These are phyloP conservation scores for Kockovaella imperatae DNA, from an alignment of 768 basidiomycete species.

Conservation along the genomic window DNA sequence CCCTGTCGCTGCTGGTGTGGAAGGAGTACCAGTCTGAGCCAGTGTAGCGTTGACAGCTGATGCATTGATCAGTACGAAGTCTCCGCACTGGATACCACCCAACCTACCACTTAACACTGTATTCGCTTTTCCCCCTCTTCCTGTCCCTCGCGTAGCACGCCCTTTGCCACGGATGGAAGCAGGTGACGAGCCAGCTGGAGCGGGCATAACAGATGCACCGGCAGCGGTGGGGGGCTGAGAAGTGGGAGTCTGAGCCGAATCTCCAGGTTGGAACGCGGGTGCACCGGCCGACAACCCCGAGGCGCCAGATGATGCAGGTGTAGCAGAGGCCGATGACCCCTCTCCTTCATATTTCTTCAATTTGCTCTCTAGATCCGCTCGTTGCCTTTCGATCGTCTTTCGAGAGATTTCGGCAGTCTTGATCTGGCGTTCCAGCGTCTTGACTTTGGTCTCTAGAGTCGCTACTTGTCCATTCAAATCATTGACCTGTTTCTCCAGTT, in stretches of 20 bases:
- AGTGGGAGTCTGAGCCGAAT: slow-evolving; percentile 6
- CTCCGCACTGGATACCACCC: not conserved
- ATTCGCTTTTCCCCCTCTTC: slow-evolving; percentile 14
- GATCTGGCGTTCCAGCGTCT: slow-evolving; percentile 25
- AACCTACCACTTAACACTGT: slow-evolving; percentile 23
- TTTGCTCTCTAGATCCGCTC: slow-evolving; percentile 24
- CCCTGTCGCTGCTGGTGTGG: slow-evolving; percentile 11
- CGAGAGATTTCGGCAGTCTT: slow-evolving; percentile 33
- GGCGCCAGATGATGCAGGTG: not conserved
- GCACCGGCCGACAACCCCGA: slow-evolving; percentile 10
- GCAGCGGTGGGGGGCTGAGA: too few species aligned
- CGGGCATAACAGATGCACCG: slow-evolving; percentile 4
- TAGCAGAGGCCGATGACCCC: slow-evolving; percentile 2
- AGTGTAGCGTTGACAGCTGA: slow-evolving; percentile 37
- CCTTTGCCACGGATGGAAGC: not conserved
- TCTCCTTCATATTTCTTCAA: slow-evolving; percentile 26
- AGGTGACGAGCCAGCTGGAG: slow-evolving; percentile 1
- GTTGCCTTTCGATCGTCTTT: slow-evolving; percentile 35
- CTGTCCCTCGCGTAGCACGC: slow-evolving; percentile 3
- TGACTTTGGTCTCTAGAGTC: slow-evolving; percentile 25
- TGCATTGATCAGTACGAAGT: not conserved
- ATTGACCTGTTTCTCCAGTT: slow-evolving; percentile 5
- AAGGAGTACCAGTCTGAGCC: slow-evolving; percentile 5
- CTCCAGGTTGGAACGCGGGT: slow-evolving; percentile 12
- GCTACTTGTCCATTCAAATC: slow-evolving; percentile 21